Evolutionary conservation across 345 rosid genomes (phyloP).

Genomic region (Fremontodendron californicum): DNA sequence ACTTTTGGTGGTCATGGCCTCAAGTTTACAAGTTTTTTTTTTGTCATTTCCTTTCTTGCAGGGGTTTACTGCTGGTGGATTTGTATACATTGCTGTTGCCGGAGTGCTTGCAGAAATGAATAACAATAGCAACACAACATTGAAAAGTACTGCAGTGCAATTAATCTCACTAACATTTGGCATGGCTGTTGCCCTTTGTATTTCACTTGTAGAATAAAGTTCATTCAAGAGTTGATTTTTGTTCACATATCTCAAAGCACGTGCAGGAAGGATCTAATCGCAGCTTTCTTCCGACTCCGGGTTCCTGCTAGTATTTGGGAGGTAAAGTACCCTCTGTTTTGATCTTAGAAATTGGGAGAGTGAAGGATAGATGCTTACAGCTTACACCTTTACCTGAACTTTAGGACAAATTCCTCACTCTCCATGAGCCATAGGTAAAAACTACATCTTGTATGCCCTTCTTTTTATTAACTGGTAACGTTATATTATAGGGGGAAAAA

Average conservation of each 20-base stretch:
- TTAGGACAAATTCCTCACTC: not conserved
- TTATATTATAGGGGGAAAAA: not conserved
- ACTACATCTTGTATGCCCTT: not conserved
- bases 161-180: slow-evolving; percentile 64
- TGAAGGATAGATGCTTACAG: not conserved
- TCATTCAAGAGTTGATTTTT: not conserved
- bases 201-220: slow-evolving; percentile 71
- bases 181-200: slow-evolving; percentile 75
- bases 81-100: slow-evolving; percentile 74
- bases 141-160: slow-evolving; percentile 54
- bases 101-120: slow-evolving; percentile 96
- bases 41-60: not conserved
- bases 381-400: not conserved
- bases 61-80: slow-evolving; percentile 7
- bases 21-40: not conserved
- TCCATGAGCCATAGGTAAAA: not conserved
- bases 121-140: slow-evolving; percentile 40
- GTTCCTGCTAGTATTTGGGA: not conserved
- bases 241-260: not conserved
- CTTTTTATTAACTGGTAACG: not conserved
- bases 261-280: slow-evolving; percentile 2
- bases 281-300: not conserved
- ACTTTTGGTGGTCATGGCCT: not conserved
- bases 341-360: not conserved
- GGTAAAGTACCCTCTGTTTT: not conserved